These are phyloP conservation scores for Podila horticola DNA, from an alignment of 192 early-diverging fungal genomes.

Conservation along the genomic window DNA sequence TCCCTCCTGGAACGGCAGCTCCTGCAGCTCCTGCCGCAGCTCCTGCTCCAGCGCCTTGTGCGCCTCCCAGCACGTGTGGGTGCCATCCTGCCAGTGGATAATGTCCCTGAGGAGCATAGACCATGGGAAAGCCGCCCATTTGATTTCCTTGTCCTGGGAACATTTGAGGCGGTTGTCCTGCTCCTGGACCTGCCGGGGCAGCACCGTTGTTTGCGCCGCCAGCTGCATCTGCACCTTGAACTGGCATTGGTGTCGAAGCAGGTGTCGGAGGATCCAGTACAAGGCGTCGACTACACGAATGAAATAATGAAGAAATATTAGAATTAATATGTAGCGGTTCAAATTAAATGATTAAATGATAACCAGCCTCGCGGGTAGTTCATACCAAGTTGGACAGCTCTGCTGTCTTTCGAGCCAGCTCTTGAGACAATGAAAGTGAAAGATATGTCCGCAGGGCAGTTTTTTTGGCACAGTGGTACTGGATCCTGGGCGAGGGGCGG, in stretches of 20 bases:
- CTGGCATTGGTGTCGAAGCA: slow-evolving; percentile 19
- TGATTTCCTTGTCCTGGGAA: slow-evolving; percentile 8
- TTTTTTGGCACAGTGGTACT: slow-evolving; percentile 86
- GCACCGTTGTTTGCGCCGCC: background rate
- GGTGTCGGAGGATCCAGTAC: slow-evolving; percentile 56
- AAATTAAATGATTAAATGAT: slow-evolving; percentile 8
- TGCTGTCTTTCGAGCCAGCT: slow-evolving; percentile 99
- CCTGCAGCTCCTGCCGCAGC: background rate
- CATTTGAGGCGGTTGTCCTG: slow-evolving; percentile 11
- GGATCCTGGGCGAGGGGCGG: slow-evolving; percentile 33
- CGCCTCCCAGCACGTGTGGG: slow-evolving; percentile 22
- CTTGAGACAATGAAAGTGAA: slow-evolving; percentile 95
- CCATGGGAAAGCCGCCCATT: slow-evolving; percentile 21
- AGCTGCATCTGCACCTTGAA: slow-evolving; percentile 17
- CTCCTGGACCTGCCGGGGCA: slow-evolving; percentile 6
- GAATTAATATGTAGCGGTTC: background rate
- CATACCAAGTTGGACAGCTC: slow-evolving; percentile 94
- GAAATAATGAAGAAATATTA: slow-evolving; percentile 21
- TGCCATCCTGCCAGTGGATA: slow-evolving; percentile 36
- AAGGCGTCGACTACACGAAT: slow-evolving; percentile 55
- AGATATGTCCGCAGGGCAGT: slow-evolving; percentile 96
- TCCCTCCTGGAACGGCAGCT: no score
- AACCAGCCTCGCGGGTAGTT: background rate
- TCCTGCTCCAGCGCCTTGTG: slow-evolving; percentile 2
- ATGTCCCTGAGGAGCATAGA: slow-evolving; percentile 34